Percentiles rank a stretch among this genome's conserved stretches.
phyloP scores from a whole-genome alignment of 169 alveolate species.

The Neospora caninum region DNA sequence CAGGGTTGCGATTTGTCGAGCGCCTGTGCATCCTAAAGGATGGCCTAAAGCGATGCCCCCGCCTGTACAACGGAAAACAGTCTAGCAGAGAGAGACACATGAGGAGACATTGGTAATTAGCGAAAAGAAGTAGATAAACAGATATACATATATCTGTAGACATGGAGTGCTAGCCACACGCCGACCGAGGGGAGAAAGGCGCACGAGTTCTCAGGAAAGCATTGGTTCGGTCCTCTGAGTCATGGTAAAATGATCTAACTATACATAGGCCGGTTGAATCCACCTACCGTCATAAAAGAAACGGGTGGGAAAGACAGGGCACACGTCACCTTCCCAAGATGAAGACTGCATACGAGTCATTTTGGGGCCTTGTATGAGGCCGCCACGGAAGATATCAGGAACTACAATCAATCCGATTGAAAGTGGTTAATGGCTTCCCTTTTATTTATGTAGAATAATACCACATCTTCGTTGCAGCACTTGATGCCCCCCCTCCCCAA shows the following conservation, averaged over 20 bases:
- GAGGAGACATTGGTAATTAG: background rate
- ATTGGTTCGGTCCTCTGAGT: background rate
- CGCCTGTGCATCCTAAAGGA: constrained; percentile 95
- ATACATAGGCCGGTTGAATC: no score
- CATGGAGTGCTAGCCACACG: background rate
- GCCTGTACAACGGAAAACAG: constrained; percentile 66
- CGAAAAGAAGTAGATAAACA: background rate
- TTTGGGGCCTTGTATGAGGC: no score
- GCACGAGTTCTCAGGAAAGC: background rate
- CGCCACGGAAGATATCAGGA: no score
- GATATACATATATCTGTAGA: background rate
- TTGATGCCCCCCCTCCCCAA: background rate
- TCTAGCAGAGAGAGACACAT: background rate
- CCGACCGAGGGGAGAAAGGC: background rate
- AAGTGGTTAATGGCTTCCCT: no score
- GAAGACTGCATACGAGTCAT: no score
- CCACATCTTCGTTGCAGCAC: no score
- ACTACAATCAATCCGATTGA: no score
- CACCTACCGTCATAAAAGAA: no score
- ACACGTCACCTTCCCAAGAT: no score
- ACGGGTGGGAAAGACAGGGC: no score
- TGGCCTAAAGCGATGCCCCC: constrained; percentile 96
- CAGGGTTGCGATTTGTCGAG: constrained; percentile 89
- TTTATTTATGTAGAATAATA: no score
- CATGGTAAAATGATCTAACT: no score